These are phyloP conservation scores for Pseudogymnoascus sp. DNA, from an alignment of 2,329 filamentous ascomycete species.

Conservation along the genomic window DNA sequence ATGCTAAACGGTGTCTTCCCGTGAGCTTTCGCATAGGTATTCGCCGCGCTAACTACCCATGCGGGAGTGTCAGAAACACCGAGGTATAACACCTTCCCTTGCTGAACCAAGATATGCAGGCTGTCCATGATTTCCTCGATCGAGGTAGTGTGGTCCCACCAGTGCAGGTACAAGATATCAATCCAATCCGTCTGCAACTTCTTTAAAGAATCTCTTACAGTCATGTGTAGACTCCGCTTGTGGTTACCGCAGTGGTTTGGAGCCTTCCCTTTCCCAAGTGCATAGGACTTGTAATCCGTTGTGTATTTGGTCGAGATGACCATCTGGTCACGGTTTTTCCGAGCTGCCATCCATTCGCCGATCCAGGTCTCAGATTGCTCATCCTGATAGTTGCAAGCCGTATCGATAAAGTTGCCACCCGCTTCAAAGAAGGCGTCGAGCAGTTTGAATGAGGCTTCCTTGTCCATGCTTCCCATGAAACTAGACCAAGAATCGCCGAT, in stretches of 20 bases:
- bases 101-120: constrained; percentile 51
- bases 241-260: constrained; percentile 53
- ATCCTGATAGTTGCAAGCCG: constrained; percentile 49
- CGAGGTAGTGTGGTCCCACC: constrained; percentile 49
- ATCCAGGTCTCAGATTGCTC: constrained; percentile 58
- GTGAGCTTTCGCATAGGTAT: constrained; percentile 62
- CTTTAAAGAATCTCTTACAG: constrained; percentile 46
- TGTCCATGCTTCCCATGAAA: constrained; percentile 45
- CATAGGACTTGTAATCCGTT: constrained; percentile 44
- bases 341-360: constrained; percentile 62
- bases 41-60: constrained; percentile 61
- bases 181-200: constrained; percentile 63
- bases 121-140: constrained; percentile 63
- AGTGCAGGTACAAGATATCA: constrained; percentile 43
- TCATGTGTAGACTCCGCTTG: constrained; percentile 51
- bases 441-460: constrained; percentile 47
- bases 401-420: constrained; percentile 65
- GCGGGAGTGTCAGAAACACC: constrained; percentile 63
- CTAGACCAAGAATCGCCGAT: constrained; percentile 49
- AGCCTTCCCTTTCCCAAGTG: constrained; percentile 36
- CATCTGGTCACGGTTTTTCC: constrained; percentile 59
- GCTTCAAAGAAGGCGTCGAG: constrained; percentile 49
- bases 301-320: constrained; percentile 67
- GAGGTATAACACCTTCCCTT: constrained; percentile 60
- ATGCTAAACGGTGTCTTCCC: constrained; percentile 62